These are phyloP conservation scores for Tulasnella sp. DNA, from an alignment of 768 basidiomycete genomes.

Conservation along the genomic window DNA sequence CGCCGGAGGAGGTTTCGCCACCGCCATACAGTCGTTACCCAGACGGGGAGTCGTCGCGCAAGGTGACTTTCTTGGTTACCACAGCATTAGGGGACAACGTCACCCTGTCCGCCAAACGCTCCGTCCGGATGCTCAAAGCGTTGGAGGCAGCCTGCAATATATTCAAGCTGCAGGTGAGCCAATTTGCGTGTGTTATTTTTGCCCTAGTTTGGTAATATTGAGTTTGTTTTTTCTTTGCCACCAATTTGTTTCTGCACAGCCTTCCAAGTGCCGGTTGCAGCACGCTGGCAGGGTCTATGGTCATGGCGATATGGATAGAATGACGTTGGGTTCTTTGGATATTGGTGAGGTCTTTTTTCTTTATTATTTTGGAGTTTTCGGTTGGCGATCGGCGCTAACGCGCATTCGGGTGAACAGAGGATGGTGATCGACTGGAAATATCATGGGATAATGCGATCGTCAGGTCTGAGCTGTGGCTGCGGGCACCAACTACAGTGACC, in stretches of 20 bases:
- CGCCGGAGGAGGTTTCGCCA: not conserved
- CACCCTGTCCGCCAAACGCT: slow-evolving; percentile 2
- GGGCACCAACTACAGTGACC: not conserved
- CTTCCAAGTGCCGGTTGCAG: not conserved
- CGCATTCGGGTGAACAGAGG: too few species aligned
- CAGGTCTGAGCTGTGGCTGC: not conserved
- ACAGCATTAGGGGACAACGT: not conserved
- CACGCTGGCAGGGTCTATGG: slow-evolving; percentile 3
- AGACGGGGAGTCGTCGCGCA: not conserved
- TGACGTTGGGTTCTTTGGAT: not conserved
- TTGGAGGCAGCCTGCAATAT: slow-evolving; percentile 4
- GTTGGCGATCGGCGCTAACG: not conserved
- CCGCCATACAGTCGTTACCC: not conserved
- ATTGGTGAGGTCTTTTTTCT: not conserved
- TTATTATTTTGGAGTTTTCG: not conserved
- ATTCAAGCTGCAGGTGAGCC: not conserved
- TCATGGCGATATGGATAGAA: not conserved
- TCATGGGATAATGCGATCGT: slow-evolving; percentile 1
- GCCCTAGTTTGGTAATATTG: too few species aligned
- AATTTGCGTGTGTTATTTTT: not conserved
- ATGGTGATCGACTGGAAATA: slow-evolving; percentile 6
- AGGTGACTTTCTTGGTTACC: not conserved
- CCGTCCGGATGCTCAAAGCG: not conserved
- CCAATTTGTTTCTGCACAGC: too few species aligned
- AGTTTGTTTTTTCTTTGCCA: too few species aligned